Conservation (phyloP, 208 protist genomes). For the Wallacemonas sp. region DNA sequence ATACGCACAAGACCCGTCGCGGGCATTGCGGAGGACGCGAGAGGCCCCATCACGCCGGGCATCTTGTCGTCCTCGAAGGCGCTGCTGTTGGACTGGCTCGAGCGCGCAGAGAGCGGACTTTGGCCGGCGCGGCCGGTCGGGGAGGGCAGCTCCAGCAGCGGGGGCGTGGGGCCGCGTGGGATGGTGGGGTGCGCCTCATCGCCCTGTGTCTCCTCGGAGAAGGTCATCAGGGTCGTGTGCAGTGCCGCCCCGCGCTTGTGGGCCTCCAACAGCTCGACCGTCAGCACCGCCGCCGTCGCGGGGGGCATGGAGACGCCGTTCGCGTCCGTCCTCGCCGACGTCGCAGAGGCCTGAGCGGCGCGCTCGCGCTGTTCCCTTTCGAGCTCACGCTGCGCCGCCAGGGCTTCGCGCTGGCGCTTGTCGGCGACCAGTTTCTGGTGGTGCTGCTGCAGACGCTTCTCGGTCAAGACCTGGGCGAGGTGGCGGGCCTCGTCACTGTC, state of each 20-base stretch:
- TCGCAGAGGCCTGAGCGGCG: too few relatives aligned
- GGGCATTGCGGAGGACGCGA: background rate
- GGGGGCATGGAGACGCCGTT: too few relatives aligned
- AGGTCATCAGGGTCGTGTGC: too few relatives aligned
- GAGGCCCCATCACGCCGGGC: background rate
- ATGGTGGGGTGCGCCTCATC: too few relatives aligned
- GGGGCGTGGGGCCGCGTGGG: too few relatives aligned
- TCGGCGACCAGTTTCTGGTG: background rate
- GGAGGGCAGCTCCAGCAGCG: too few relatives aligned
- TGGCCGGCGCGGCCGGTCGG: too few relatives aligned
- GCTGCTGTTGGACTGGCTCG: background rate
- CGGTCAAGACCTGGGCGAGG: background rate
- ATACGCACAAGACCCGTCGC: background rate
- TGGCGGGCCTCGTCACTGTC: background rate
- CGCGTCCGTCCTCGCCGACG: too few relatives aligned
- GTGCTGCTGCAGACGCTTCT: background rate
- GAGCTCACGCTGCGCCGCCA: background rate
- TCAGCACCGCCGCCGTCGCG: background rate
- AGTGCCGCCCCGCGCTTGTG: background rate
- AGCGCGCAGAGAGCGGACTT: background rate
- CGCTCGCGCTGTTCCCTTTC: background rate
- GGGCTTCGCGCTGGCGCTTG: background rate
- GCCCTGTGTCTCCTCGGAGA: too few relatives aligned
- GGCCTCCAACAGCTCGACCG: background rate
- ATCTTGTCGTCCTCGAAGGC: conserved; percentile 18